A percentile compares a stretch with the other conserved stretches of the same genome.
Conservation (phyloP, 108 stramenopile genomes). For the Pseudonitzschia pungens region DNA sequence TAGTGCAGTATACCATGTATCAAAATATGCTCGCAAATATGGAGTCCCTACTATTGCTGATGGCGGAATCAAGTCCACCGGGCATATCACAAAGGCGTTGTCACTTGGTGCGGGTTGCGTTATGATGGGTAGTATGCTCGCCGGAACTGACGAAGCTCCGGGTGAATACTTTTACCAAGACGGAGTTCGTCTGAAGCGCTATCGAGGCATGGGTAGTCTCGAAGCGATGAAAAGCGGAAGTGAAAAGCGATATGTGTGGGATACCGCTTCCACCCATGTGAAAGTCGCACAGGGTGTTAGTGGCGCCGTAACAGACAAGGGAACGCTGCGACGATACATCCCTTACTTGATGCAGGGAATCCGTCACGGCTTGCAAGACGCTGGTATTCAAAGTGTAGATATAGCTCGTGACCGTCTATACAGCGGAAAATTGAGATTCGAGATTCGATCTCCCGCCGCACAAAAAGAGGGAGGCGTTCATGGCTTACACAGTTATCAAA, state of each 20-base stretch:
- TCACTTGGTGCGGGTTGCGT: constrained; percentile 96
- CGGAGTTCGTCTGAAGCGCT: constrained; percentile 98
- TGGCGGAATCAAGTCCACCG: constrained; percentile 97
- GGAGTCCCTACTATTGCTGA: constrained; percentile 98
- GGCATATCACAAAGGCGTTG: constrained; percentile 99
- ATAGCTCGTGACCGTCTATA: constrained; percentile 78
- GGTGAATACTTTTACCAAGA: constrained; percentile 99
- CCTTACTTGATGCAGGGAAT: constrained; percentile 98
- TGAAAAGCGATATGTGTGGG: constrained; percentile 99
- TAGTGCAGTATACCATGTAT: constrained; percentile 98
- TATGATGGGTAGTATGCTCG: constrained; percentile 99
- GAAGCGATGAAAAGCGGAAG: constrained; percentile 99
- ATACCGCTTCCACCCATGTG: constrained; percentile 75
- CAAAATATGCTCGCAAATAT: constrained; percentile 89
- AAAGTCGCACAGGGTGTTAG: constrained; percentile 99
- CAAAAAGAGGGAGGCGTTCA: constrained; percentile 99
- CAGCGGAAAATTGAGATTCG: constrained; percentile 84
- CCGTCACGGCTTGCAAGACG: constrained; percentile 97
- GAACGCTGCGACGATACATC: constrained; percentile 94
- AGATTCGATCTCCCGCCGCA: constrained; percentile 99
- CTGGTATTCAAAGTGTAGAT: constrained; percentile 76
- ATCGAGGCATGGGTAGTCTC: constrained; percentile 99
- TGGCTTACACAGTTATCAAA: constrained; percentile 96
- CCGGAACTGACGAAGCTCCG: constrained; percentile 99
- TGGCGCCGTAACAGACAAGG: constrained; percentile 99